These are phyloP conservation scores for Lasiosphaeria ovina DNA, from an alignment of 495 filamentous ascomycete genomes.

Conservation along the genomic window DNA sequence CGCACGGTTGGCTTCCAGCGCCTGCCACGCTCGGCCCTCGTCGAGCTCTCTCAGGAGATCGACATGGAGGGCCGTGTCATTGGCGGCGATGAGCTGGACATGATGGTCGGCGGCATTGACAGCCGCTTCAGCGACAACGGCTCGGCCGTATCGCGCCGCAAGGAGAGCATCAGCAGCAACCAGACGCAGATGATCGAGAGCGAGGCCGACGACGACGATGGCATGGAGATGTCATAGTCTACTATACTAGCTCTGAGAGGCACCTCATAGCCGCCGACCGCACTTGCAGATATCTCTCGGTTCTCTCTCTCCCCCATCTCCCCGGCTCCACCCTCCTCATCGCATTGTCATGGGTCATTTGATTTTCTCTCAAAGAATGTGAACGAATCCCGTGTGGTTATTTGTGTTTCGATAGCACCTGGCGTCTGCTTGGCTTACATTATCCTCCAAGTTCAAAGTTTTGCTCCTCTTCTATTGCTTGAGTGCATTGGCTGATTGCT, in stretches of 20 bases:
- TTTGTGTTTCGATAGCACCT: too few species aligned
- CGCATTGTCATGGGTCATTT: too few species aligned
- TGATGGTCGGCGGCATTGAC: slow-evolving; percentile 64
- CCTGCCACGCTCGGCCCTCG: slow-evolving; percentile 70
- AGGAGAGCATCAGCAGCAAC: slow-evolving; percentile 58
- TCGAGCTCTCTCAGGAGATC: slow-evolving; percentile 89
- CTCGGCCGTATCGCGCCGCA: slow-evolving; percentile 49
- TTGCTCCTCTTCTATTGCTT: too few species aligned
- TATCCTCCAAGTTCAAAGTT: too few species aligned
- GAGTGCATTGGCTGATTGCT: too few species aligned
- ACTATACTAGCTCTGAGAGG: neutral
- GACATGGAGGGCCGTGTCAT: slow-evolving; percentile 88
- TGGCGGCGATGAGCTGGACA: slow-evolving; percentile 77
- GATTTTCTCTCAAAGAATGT: too few species aligned
- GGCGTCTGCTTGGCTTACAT: too few species aligned
- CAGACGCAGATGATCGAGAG: slow-evolving; percentile 55
- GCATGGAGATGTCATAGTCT: slow-evolving; percentile 47
- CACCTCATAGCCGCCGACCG: too few species aligned
- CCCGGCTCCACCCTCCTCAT: too few species aligned
- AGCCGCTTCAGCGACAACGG: slow-evolving; percentile 55
- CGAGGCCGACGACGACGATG: slow-evolving; percentile 70
- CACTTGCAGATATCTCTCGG: too few species aligned
- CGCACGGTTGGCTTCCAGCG: slow-evolving; percentile 82
- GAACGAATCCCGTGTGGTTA: too few species aligned
- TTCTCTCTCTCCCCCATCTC: too few species aligned